Evolutionary conservation across 2,329 filamentous ascomycete species (phyloP).

Genomic region (Moelleriella libera): DNA sequence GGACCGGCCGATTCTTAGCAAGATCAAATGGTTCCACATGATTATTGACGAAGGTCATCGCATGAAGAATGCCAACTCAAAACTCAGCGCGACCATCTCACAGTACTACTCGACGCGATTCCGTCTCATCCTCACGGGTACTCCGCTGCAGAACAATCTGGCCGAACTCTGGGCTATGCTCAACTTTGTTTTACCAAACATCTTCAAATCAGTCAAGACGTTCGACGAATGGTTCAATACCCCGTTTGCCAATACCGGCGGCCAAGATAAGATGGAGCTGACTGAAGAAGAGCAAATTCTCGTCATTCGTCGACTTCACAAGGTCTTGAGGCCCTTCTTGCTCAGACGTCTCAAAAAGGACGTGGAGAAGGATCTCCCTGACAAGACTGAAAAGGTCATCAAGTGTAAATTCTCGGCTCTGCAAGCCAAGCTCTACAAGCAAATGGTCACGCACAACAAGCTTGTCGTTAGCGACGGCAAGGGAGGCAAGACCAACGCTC

Average conservation of each 20-base stretch:
- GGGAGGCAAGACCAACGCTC: slow-evolving; percentile 84
- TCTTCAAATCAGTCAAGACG: slow-evolving; percentile 97
- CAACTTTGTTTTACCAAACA: slow-evolving; percentile 95
- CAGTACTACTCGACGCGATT: slow-evolving; percentile 92
- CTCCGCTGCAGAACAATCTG: slow-evolving; percentile 91
- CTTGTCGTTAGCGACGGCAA: slow-evolving; percentile 91
- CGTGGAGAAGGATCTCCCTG: slow-evolving; percentile 94
- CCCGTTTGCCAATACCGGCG: slow-evolving; percentile 93
- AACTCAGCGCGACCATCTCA: slow-evolving; percentile 87
- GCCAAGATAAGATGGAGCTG: slow-evolving; percentile 96
- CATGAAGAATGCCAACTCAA: slow-evolving; percentile 98
- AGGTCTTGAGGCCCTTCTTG: slow-evolving; percentile 92
- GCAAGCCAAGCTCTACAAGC: slow-evolving; percentile 89
- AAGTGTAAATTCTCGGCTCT: slow-evolving; percentile 97
- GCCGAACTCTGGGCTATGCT: slow-evolving; percentile 94
- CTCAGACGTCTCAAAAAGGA: slow-evolving; percentile 98
- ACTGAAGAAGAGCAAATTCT: slow-evolving; percentile 99
- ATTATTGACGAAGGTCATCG: slow-evolving; percentile 98
- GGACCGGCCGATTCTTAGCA: slow-evolving; percentile 84
- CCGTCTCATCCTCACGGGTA: slow-evolving; percentile 93
- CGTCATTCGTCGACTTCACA: slow-evolving; percentile 94
- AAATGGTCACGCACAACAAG: slow-evolving; percentile 91
- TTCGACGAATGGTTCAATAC: slow-evolving; percentile 99
- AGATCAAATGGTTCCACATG: slow-evolving; percentile 99
- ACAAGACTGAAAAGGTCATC: slow-evolving; percentile 98